Evolutionary conservation across 2,329 filamentous ascomycete species (phyloP).

Genomic region (Colletotrichum salicis): DNA sequence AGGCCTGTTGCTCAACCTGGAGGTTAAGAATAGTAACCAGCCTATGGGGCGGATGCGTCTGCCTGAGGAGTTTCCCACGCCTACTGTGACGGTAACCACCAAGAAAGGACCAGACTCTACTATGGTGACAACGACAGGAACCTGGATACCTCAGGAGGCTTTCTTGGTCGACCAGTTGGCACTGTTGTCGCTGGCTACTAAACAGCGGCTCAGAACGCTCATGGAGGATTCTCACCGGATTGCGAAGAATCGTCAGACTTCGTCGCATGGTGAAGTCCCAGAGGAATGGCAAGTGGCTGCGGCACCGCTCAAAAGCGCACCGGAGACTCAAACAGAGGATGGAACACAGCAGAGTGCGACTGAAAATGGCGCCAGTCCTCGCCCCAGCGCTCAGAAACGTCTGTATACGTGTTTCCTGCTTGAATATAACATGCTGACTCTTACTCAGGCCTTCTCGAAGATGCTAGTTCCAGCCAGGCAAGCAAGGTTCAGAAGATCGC

Average conservation of each 20-base stretch:
- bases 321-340: slow-evolving; percentile 32
- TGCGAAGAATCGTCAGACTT: slow-evolving; percentile 76
- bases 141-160: slow-evolving; percentile 79
- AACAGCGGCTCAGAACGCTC: slow-evolving; percentile 79
- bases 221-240: slow-evolving; percentile 81
- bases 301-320: slow-evolving; percentile 55
- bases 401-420: slow-evolving; percentile 45
- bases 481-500: slow-evolving; percentile 58
- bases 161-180: slow-evolving; percentile 84
- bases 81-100: slow-evolving; percentile 63
- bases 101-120: slow-evolving; percentile 71
- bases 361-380: slow-evolving; percentile 64
- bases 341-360: slow-evolving; percentile 40
- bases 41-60: slow-evolving; percentile 60
- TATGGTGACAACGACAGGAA: slow-evolving; percentile 70
- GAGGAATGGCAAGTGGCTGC: slow-evolving; percentile 81
- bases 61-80: slow-evolving; percentile 60
- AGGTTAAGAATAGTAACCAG: slow-evolving; percentile 59
- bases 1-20: slow-evolving; percentile 65
- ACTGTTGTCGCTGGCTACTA: slow-evolving; percentile 83
- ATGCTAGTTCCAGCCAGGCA: slow-evolving; percentile 47
- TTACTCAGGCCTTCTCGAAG: slow-evolving; percentile 51
- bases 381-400: slow-evolving; percentile 70
- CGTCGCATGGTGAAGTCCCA: slow-evolving; percentile 82
- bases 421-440: slow-evolving; percentile 29